A percentile compares a stretch with the other conserved stretches of the same genome.
phyloP scores from a whole-genome alignment of 257 asterid species.

The Solanum pennellii region DNA sequence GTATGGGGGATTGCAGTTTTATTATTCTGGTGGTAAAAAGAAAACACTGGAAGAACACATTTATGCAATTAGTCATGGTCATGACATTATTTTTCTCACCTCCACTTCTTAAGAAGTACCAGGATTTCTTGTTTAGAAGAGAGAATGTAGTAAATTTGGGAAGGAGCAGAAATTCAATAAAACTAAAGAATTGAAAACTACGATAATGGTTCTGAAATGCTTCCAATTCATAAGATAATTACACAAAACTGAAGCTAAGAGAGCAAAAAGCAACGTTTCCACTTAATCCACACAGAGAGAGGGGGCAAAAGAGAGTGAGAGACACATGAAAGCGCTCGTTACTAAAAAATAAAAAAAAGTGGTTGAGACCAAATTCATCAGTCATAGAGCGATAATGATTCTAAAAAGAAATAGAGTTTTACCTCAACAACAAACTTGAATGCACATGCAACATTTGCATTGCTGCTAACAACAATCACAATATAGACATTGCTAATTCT shows the following conservation, averaged over 20 bases:
- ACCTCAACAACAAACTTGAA: conserved; percentile 99
- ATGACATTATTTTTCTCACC: background rate
- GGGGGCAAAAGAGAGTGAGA: background rate
- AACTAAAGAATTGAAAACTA: background rate
- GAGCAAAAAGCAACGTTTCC: background rate
- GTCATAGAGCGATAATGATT: background rate
- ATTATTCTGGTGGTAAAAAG: background rate
- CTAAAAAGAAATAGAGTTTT: background rate
- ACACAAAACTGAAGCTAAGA: background rate
- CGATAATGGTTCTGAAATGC: background rate
- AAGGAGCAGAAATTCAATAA: background rate
- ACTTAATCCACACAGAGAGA: background rate
- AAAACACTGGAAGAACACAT: background rate
- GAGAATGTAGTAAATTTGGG: background rate
- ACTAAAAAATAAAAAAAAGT: background rate
- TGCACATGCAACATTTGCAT: conserved; percentile 96
- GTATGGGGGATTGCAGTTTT: background rate
- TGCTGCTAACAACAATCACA: conserved; percentile 98
- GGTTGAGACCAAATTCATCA: background rate
- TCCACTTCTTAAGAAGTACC: background rate
- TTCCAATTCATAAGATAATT: background rate
- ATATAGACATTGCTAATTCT: conserved; percentile 95
- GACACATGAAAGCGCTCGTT: background rate
- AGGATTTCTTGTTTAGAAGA: background rate
- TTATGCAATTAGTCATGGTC: background rate